Base-by-base conservation (phyloP, 148 eudicot genomes). In the Spergularia bocconei region DNA sequence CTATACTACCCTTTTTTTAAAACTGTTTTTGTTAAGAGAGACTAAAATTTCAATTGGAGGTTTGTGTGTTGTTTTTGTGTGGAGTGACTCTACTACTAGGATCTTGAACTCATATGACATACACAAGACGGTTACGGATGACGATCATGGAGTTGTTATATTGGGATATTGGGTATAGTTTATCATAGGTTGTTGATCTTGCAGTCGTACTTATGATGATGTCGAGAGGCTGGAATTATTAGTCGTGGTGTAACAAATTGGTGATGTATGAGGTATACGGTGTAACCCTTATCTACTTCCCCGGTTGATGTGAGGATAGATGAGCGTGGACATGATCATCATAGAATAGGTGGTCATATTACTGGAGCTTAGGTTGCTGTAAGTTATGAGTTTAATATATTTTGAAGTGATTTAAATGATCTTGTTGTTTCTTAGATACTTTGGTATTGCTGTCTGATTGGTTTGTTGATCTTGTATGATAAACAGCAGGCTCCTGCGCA, bases 401-500 rank as follows among this genome's bases (percentile, higher is more conserved):
- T 59, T 38, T 48, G 25, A 29, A 62, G 60, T 48, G 36, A 57
- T 41, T 63, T 38, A 56, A 7, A 20, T 53, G 29, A 13, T 29
- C 5, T 13, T 38, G 11, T 19, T 60, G 12, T 19, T 74, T 62
- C 44, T 55, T 15, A 58, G 9, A 52, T 67, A 44, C n/a, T 33
- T 50, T 50, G 38, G 21, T 60, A 48, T 70, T 58, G 76, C 77
- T 39, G 52, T 67, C 80, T 81, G 62, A 81, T 72, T 52, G 3
- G 36, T 67, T 7, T 44, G 54, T 11, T 55, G 57, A 19, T 68
- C 57, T 51, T 75, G 64, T 74, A 59, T 48, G 16, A 14, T 70
- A 20, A 17, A 61, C 55, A 78, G 78, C 85, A 82, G 71, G 82
- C 81, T 6, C 76, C 78, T 7, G 62, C 82, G 8, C 79, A 75